Evolutionary conservation across 2,329 filamentous ascomycete species (phyloP), one percentile per base, ranked within the genome.

Genomic region (Trichophaea hybrida): DNA sequence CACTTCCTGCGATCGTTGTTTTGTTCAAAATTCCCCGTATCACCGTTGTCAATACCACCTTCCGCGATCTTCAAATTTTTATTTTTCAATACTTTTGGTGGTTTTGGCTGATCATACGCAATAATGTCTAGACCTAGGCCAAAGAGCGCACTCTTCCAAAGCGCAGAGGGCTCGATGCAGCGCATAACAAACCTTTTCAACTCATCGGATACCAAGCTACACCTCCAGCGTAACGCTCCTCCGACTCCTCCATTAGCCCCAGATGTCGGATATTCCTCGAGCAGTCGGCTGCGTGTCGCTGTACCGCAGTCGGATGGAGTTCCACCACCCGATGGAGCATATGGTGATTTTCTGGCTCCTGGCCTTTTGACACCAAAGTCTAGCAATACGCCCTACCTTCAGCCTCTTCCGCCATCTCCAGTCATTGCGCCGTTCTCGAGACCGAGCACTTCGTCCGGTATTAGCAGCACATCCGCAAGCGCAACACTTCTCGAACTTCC

Each of bases 151-250:
- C 44, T 55, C 40, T 51, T 51, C 31, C 34, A 43, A n/a, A 46
- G 24, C 33, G 53, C 35, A 43, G 38, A 55, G 34, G n/a, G 17
- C 15, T 32, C 37, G 38, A 55, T 55, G 53, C 40, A 55, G 35
- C 53, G 53, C 24, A 32, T 55, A 34, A 55, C 53, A 40, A 55
- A 46, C 40, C 44, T 55, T 32, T 55, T 55, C 37, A 55, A 46
- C 40, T 34, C 35, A 10, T 43, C 35, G n/a, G 35, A 43, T 13
- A 46, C 35, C 8, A 40, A 32, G 34, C 34, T 53, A 32, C 46
- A 54, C 6, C 12, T n/a, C 24, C 32, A 54, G 7, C 53, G 15
- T 10, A 55, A 55, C 33, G 53, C 34, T 4, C 53, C 53, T 32
- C 53, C 53, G 32, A 55, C 53, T 12, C 53, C 53, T 1, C 53